Conservation (phyloP, 1,139 yeast species). For the Saccharomyces pastorianus region DNA sequence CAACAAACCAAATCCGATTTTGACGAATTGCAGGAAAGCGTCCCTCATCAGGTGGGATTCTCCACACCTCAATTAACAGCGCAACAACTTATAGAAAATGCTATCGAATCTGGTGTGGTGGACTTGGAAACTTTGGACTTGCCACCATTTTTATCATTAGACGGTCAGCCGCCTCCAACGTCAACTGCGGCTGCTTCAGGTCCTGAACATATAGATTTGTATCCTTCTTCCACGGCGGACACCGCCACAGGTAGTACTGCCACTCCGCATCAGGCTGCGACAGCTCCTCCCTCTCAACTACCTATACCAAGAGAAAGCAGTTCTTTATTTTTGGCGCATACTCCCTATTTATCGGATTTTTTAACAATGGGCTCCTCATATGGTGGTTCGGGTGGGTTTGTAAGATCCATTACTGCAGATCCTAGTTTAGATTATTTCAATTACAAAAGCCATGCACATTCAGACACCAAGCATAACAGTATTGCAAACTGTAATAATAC, state of each 20-base stretch:
- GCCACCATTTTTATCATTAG: constrained; percentile 3
- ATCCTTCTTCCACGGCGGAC: constrained; percentile 1
- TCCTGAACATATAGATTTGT: background rate
- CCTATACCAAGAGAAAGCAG: background rate
- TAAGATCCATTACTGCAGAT: constrained; percentile 10
- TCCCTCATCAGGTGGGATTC: constrained; percentile 59
- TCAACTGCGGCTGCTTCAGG: background rate
- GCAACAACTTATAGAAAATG: constrained; percentile 32
- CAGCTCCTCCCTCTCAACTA: constrained; percentile 6
- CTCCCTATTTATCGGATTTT: constrained; percentile 17
- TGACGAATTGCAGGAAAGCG: constrained; percentile 12
- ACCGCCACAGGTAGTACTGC: background rate
- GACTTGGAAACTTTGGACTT: constrained; percentile 4
- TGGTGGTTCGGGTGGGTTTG: constrained; percentile 28
- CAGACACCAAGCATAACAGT: background rate
- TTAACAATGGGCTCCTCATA: constrained; percentile 29
- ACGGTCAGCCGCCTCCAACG: background rate
- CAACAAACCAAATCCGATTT: constrained; percentile 11
- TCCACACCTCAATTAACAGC: constrained; percentile 67
- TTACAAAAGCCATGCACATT: constrained; percentile 8
- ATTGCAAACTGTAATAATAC: background rate
- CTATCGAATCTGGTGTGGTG: constrained; percentile 19
- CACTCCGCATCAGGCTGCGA: background rate
- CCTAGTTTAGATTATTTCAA: constrained; percentile 21
- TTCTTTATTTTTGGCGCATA: background rate